Evolutionary conservation across 768 basidiomycete genomes (phyloP).

Genomic region (Lentinula detonsa): DNA sequence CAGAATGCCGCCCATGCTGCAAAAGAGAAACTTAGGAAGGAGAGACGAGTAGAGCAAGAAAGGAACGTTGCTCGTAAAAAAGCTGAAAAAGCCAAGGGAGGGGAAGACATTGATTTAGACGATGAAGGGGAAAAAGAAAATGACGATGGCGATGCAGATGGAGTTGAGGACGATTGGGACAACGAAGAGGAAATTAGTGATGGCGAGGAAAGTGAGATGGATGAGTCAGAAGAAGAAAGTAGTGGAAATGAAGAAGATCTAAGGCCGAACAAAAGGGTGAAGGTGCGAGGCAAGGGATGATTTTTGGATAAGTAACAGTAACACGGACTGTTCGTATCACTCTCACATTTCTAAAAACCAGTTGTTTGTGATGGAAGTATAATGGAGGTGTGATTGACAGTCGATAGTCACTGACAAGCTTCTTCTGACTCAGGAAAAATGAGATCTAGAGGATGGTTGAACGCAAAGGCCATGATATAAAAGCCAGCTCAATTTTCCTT

Average conservation of each 20-base stretch:
- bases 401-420: no score
- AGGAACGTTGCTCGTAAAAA: constrained; percentile 86
- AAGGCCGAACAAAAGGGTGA: constrained; percentile 51
- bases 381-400: no score
- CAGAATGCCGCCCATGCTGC: constrained; percentile 73
- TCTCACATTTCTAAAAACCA: no score
- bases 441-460: no score
- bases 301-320: no score
- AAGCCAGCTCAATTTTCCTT: no score
- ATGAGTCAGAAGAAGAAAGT: constrained; percentile 56
- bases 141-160: constrained; percentile 35
- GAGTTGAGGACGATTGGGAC: constrained; percentile 24
- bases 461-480: no score
- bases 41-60: constrained; percentile 86
- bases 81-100: constrained; percentile 24
- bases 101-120: constrained; percentile 17
- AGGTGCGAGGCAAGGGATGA: constrained; percentile 41
- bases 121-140: constrained; percentile 25
- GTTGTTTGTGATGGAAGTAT: no score
- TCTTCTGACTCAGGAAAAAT: no score
- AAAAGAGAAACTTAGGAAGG: constrained; percentile 67
- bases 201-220: constrained; percentile 35
- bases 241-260: constrained; percentile 42
- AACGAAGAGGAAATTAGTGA: constrained; percentile 19
- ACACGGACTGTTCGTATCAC: no score